phyloP scores from a whole-genome alignment of 2,329 filamentous ascomycete genomes.

The Sporothrix phasma region DNA sequence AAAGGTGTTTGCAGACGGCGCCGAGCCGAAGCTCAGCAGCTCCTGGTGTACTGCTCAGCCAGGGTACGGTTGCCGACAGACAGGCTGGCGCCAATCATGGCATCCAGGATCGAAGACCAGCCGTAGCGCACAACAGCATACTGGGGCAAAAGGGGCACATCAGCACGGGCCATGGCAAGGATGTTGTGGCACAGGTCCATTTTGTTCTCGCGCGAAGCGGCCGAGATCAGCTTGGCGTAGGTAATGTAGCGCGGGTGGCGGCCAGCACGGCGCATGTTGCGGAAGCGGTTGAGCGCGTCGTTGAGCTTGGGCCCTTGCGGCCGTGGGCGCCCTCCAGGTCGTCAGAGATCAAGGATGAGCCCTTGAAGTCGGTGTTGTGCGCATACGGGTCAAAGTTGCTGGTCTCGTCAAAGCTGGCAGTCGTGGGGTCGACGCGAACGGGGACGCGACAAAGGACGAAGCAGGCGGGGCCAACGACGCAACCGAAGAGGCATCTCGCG shows the following conservation, averaged over 20 bases:
- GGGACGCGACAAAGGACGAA: constrained; percentile 40
- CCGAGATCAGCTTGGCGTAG: constrained; percentile 88
- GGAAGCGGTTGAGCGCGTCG: constrained; percentile 73
- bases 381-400: constrained; percentile 72
- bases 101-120: constrained; percentile 92
- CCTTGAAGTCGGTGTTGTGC: constrained; percentile 83
- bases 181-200: constrained; percentile 78
- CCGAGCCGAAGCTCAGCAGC: constrained; percentile 77
- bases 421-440: constrained; percentile 46
- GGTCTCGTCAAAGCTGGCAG: constrained; percentile 62
- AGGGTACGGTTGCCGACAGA: constrained; percentile 69
- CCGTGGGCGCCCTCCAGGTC: constrained; percentile 73
- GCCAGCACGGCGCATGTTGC: constrained; percentile 85
- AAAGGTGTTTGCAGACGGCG: constrained; percentile 94
- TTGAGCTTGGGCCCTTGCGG: constrained; percentile 62
- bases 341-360: constrained; percentile 82
- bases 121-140: constrained; percentile 85
- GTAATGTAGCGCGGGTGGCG: constrained; percentile 92
- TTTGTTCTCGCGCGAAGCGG: constrained; percentile 76
- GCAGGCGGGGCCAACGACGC: constrained; percentile 29
- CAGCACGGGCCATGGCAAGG: constrained; percentile 75
- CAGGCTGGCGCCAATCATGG: constrained; percentile 90
- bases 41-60: constrained; percentile 87
- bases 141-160: constrained; percentile 75
- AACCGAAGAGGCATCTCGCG: constrained; percentile 40